phyloP scores from a whole-genome alignment of 768 basidiomycete species.

The Leccinum subtestaceum region DNA sequence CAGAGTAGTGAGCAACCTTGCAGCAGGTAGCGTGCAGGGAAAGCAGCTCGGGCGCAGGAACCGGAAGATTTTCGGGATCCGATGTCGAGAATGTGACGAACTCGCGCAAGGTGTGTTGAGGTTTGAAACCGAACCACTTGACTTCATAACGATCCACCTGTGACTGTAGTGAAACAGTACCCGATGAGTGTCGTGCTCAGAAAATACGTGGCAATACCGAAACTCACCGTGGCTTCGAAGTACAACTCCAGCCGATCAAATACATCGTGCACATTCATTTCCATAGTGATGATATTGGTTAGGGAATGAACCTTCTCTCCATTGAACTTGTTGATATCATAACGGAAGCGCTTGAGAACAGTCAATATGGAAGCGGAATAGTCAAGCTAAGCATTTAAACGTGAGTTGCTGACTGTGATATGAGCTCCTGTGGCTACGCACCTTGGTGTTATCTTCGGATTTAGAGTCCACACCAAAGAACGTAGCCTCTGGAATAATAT shows the following conservation, averaged over 20 bases:
- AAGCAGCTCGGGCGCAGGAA: slow-evolving; percentile 13
- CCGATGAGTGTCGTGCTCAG: not conserved
- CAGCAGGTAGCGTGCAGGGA: slow-evolving; percentile 23
- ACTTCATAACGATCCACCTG: slow-evolving; percentile 4
- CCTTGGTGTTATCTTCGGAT: not conserved
- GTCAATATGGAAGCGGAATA: not conserved
- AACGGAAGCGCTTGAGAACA: slow-evolving; percentile 5
- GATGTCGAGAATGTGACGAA: slow-evolving; percentile 5
- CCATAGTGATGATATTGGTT: not conserved
- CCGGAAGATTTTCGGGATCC: slow-evolving; percentile 8
- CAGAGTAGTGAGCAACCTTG: slow-evolving; percentile 27
- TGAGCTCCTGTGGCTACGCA: not conserved
- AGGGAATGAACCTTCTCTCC: slow-evolving; percentile 8
- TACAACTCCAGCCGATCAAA: not conserved
- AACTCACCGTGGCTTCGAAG: not conserved
- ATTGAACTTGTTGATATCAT: not conserved
- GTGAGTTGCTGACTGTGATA: not conserved
- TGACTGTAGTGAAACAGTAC: not conserved
- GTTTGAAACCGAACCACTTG: not conserved
- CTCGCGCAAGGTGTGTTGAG: not conserved
- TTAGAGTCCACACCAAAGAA: not conserved
- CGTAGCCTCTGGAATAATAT: slow-evolving; percentile 6
- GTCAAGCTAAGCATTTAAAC: slow-evolving; percentile 1
- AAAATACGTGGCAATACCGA: no score
- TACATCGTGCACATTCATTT: not conserved